Conservation (phyloP, 352 stramenopile genomes). For the Globisporangium radiosum region DNA sequence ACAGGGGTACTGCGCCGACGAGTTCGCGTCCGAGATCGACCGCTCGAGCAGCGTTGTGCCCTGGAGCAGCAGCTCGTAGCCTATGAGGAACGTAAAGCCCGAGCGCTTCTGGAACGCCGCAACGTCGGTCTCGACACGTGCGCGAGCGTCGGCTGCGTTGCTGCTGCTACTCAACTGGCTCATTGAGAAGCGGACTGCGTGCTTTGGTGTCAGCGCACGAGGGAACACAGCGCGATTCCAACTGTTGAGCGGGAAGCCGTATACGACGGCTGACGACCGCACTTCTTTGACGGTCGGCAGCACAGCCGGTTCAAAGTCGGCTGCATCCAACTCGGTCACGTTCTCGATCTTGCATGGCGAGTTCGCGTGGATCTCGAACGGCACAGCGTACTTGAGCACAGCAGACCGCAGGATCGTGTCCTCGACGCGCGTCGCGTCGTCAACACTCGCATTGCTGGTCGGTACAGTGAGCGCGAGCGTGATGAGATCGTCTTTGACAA, state of each 20-base stretch:
- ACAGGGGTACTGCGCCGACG: slow-evolving; percentile 5
- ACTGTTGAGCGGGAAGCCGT: slow-evolving; percentile 5
- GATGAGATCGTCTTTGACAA: slow-evolving; percentile 8
- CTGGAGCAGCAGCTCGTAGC: slow-evolving; percentile 11
- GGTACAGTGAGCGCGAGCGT: background rate
- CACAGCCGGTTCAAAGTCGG: background rate
- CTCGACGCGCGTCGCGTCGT: slow-evolving; percentile 3
- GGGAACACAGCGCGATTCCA: slow-evolving; percentile 10
- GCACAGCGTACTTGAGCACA: slow-evolving; percentile 2
- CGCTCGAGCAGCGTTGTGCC: slow-evolving; percentile 8
- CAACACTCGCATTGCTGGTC: no score
- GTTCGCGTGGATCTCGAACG: slow-evolving; percentile 8
- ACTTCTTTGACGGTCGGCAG: slow-evolving; percentile 8
- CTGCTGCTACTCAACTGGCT: background rate
- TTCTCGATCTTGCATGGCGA: slow-evolving; percentile 4
- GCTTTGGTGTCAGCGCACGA: background rate
- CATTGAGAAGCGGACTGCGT: background rate
- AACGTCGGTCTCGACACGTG: background rate
- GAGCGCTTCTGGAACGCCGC: slow-evolving; percentile 1
- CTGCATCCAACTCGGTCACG: background rate
- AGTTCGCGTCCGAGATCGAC: slow-evolving; percentile 7
- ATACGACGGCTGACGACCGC: slow-evolving; percentile 5
- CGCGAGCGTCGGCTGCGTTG: background rate
- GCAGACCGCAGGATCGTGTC: slow-evolving; percentile 10
- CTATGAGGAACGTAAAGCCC: slow-evolving; percentile 2